Conservation (phyloP, 371 early-diverging fungal genomes). For the Lichtheimia corymbifera region DNA sequence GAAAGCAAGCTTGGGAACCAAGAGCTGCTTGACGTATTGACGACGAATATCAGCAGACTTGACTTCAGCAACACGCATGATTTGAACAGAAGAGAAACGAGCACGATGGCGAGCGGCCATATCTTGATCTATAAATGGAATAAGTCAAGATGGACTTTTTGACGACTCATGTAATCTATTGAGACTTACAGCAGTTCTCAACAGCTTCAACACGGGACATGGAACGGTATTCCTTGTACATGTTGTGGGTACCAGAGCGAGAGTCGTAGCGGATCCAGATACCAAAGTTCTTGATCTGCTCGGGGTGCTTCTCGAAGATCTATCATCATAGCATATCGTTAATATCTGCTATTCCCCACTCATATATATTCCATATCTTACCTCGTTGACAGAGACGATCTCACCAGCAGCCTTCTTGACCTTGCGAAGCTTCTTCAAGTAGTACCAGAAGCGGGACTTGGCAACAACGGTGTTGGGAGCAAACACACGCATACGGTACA, state of each 20-base stretch:
- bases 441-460: slow-evolving; percentile 99
- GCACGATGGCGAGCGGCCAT: slow-evolving; percentile 99
- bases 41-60: slow-evolving; percentile 92
- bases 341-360: not conserved
- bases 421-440: slow-evolving; percentile 98
- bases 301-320: slow-evolving; percentile 95
- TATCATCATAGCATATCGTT: slow-evolving; percentile 21
- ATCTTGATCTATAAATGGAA: slow-evolving; percentile 82
- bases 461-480: slow-evolving; percentile 99
- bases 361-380: slow-evolving; percentile 24
- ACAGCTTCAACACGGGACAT: slow-evolving; percentile 95
- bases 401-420: slow-evolving; percentile 98
- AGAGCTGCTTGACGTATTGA: slow-evolving; percentile 95
- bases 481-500: slow-evolving; percentile 98
- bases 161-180: not conserved
- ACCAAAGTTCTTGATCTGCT: slow-evolving; percentile 98
- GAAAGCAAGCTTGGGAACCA: slow-evolving; percentile 90
- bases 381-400: slow-evolving; percentile 96
- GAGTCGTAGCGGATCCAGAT: slow-evolving; percentile 99
- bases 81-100: slow-evolving; percentile 96
- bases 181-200: slow-evolving; percentile 71
- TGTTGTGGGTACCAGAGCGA: slow-evolving; percentile 99
- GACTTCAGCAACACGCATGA: slow-evolving; percentile 96
- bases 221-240: slow-evolving; percentile 99
- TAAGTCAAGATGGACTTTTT: not conserved